These are phyloP conservation scores for Verticillium alfalfae DNA, from an alignment of 2,329 filamentous ascomycete species.

Conservation along the genomic window DNA sequence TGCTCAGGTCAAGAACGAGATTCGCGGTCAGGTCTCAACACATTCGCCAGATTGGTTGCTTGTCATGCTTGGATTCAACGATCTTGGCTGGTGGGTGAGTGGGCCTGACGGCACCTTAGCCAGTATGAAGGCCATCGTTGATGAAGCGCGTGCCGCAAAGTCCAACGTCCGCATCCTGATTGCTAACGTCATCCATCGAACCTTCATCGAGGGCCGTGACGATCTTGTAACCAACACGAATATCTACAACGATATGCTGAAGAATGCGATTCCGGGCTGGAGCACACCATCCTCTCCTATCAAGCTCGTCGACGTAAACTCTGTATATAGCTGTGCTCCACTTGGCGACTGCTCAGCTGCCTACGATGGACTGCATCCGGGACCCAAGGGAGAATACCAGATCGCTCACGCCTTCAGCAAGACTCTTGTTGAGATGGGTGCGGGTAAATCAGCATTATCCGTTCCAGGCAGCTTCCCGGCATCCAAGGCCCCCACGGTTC, in stretches of 20 bases:
- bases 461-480: conserved; percentile 15
- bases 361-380: conserved; percentile 34
- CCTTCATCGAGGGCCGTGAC: conserved; percentile 13
- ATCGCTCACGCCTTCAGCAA: conserved; percentile 32
- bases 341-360: no score
- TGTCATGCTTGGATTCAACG: conserved; percentile 27
- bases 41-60: conserved; percentile 26
- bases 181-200: conserved; percentile 22
- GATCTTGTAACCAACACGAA: conserved; percentile 16
- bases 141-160: conserved; percentile 21
- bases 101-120: conserved; percentile 12
- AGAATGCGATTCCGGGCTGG: no score
- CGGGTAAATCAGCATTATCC: conserved; percentile 14
- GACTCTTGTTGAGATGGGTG: conserved; percentile 18
- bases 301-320: no score
- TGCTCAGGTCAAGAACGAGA: conserved; percentile 19
- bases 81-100: conserved; percentile 22
- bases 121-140: conserved; percentile 19
- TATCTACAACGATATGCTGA: conserved; percentile 15
- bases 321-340: no score
- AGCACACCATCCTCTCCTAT: no score
- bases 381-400: conserved; percentile 31
- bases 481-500: conserved; percentile 9
- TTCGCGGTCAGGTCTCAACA: conserved; percentile 18
- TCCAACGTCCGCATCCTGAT: conserved; percentile 18